A percentile compares a stretch with the other conserved stretches of the same genome.
Evolutionary conservation across 257 asterid genomes (phyloP).

Genomic region (Lycium ferocissimum): DNA sequence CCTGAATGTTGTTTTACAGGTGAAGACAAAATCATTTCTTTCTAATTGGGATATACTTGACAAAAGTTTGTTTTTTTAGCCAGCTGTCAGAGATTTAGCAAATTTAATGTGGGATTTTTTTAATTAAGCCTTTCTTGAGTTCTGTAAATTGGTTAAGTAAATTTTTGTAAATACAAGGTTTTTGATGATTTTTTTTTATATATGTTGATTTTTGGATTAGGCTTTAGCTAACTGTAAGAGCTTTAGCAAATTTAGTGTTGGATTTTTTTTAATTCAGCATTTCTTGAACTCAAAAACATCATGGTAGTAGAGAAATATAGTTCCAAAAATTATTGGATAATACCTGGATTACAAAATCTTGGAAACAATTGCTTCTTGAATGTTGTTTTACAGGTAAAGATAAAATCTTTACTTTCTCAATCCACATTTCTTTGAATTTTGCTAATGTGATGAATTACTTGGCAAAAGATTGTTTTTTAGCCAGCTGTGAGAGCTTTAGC

Average conservation of each 20-base stretch:
- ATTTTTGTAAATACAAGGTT: no score
- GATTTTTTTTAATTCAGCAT: no score
- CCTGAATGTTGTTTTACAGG: conserved; percentile 92
- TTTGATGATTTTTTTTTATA: no score
- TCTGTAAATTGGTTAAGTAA: no score
- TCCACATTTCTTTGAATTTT: no score
- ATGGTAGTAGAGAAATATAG: conserved; percentile 30
- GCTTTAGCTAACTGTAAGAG: no score
- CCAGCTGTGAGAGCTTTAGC: neutral
- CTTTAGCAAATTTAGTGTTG: neutral
- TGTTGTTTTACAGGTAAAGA: conserved; percentile 82
- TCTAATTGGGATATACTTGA: neutral
- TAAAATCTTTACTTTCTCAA: conserved; percentile 1
- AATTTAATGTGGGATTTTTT: neutral
- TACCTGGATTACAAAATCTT: conserved; percentile 84
- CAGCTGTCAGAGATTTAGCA: neutral
- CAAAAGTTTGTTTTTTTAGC: neutral
- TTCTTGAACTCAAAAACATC: conserved; percentile 38
- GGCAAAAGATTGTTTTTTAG: neutral
- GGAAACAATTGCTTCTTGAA: conserved; percentile 93
- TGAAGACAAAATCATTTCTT: conserved; percentile 33
- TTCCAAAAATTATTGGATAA: conserved; percentile 44
- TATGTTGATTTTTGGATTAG: no score
- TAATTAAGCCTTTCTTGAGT: neutral
- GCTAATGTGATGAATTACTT: neutral